Conservation (phyloP, 2,329 filamentous ascomycete genomes). For the Colletotrichum lupini region DNA sequence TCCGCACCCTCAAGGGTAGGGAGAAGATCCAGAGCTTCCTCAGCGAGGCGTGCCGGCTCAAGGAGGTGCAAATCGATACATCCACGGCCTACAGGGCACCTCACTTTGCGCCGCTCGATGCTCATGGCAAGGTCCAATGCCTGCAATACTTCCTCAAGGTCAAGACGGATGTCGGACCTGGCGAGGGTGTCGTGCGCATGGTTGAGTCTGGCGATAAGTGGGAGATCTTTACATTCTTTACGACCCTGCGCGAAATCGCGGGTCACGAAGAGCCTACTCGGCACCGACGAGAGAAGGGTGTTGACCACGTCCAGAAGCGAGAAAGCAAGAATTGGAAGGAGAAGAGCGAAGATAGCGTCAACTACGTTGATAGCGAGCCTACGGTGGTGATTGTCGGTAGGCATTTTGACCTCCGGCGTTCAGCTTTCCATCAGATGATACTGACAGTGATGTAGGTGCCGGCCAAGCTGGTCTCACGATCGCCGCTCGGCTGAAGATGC, state of each 20-base stretch:
- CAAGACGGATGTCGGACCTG: conserved; percentile 63
- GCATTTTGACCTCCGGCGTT: not conserved
- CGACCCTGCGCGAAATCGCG: conserved; percentile 59
- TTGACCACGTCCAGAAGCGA: conserved; percentile 58
- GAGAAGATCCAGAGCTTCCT: conserved; percentile 54
- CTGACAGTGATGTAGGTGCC: conserved; percentile 36
- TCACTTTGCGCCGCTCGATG: conserved; percentile 58
- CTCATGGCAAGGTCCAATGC: conserved; percentile 57
- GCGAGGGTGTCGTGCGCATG: conserved; percentile 66
- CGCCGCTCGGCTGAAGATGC: conserved; percentile 65
- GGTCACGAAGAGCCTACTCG: conserved; percentile 58
- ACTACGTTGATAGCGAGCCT: conserved; percentile 33
- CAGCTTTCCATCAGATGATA: not conserved
- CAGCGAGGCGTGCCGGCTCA: conserved; percentile 45
- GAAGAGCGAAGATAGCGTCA: conserved; percentile 28
- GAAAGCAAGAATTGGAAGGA: conserved; percentile 39
- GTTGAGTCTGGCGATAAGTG: conserved; percentile 51
- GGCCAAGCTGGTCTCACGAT: conserved; percentile 66
- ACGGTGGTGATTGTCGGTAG: conserved; percentile 38
- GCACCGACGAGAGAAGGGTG: conserved; percentile 59
- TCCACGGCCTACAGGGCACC: conserved; percentile 58
- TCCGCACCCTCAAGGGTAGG: conserved; percentile 56
- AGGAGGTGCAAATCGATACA: conserved; percentile 56
- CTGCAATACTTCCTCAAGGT: conserved; percentile 68
- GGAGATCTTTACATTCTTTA: conserved; percentile 69